Evolutionary conservation across 2,329 filamentous ascomycete species (phyloP).

Genomic region (Aureobasidium zeae): DNA sequence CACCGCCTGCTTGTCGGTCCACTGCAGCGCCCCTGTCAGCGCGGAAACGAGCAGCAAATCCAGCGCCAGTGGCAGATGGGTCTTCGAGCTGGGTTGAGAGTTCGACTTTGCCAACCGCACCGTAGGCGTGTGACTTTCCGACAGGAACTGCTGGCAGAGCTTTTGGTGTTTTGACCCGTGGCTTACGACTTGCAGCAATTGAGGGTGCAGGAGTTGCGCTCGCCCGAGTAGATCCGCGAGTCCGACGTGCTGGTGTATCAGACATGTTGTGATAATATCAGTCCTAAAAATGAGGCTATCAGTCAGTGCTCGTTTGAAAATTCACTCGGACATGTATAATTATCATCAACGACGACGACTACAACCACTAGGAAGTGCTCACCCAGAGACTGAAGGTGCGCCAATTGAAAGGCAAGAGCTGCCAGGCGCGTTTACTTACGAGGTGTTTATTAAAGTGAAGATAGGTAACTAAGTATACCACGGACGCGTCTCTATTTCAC

Average conservation of each 20-base stretch:
- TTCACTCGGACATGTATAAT: no score
- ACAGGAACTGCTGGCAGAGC: constrained; percentile 18
- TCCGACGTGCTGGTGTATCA: constrained; percentile 22
- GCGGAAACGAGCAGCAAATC: constrained; percentile 10
- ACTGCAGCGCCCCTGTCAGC: constrained; percentile 10
- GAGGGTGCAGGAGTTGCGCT: constrained; percentile 18
- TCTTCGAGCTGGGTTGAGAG: constrained; percentile 25
- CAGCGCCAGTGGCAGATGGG: constrained; percentile 7
- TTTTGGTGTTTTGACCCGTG: constrained; percentile 17
- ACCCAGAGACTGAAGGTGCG: neutral
- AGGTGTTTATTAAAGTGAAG: no score
- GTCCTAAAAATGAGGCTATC: neutral
- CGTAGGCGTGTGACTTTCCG: constrained; percentile 29
- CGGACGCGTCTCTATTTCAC: no score
- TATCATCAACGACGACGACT: no score
- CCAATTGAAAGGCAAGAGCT: no score
- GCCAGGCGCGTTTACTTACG: no score
- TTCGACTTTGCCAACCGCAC: constrained; percentile 28
- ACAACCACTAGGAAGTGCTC: no score
- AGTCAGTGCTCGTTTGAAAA: neutral
- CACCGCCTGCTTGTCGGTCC: constrained; percentile 31
- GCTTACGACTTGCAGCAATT: constrained; percentile 12
- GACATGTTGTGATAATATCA: constrained; percentile 15
- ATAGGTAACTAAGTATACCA: no score
- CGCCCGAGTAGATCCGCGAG: constrained; percentile 25